A percentile compares a stretch with the other conserved stretches of the same genome.
These are phyloP conservation scores for Pseudopithomyces chartarum DNA, from an alignment of 2,329 filamentous ascomycete species.

Conservation along the genomic window DNA sequence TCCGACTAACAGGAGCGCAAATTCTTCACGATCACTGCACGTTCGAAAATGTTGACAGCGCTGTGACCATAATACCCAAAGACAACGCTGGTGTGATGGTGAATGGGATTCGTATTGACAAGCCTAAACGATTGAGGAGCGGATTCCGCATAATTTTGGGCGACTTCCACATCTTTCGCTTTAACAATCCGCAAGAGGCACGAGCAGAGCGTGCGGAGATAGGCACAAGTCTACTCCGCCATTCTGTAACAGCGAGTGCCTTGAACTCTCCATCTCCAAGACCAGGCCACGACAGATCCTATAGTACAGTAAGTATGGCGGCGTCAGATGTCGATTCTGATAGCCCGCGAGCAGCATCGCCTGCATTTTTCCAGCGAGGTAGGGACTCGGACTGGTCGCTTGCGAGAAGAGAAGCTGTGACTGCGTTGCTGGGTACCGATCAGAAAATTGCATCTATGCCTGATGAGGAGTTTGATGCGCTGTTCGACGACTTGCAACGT, in stretches of 20 bases:
- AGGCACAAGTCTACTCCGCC: conserved; percentile 75
- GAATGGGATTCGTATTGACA: conserved; percentile 87
- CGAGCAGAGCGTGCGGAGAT: conserved; percentile 88
- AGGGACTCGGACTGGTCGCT: conserved; percentile 94
- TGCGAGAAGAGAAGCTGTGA: conserved; percentile 89
- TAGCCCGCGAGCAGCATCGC: conserved; percentile 79
- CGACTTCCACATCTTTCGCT: conserved; percentile 98
- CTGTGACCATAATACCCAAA: conserved; percentile 86
- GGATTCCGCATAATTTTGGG: conserved; percentile 94
- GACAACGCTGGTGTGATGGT: conserved; percentile 98
- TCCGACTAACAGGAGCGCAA: conserved; percentile 89
- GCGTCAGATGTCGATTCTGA: conserved; percentile 75
- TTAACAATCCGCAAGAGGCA: conserved; percentile 97
- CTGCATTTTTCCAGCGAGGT: conserved; percentile 68
- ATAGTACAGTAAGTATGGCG: conserved; percentile 69
- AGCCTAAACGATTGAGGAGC: conserved; percentile 83
- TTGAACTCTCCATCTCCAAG: conserved; percentile 67
- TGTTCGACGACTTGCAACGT: conserved; percentile 93
- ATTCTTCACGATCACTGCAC: conserved; percentile 92
- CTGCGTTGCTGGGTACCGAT: conserved; percentile 85
- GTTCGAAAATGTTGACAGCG: conserved; percentile 91
- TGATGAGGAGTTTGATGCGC: conserved; percentile 89
- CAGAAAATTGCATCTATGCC: conserved; percentile 89
- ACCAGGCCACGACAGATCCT: conserved; percentile 73
- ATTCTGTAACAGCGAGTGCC: conserved; percentile 71